phyloP scores from a whole-genome alignment of 352 stramenopile genomes.

The Phytophthora ramorum region DNA sequence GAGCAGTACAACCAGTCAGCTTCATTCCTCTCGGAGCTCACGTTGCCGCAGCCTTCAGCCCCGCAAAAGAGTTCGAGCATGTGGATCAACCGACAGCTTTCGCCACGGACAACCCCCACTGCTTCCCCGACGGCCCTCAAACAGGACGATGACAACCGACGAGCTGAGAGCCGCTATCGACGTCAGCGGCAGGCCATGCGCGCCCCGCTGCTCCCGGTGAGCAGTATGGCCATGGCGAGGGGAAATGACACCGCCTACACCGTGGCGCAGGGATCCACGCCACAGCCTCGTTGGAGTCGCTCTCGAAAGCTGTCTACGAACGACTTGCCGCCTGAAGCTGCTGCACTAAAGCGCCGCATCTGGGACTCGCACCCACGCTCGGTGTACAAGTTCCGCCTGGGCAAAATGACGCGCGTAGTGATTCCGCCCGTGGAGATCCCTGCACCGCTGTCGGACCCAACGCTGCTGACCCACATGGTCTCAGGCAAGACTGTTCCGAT shows the following conservation, averaged over 20 bases:
- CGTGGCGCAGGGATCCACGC: neutral
- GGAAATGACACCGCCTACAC: conserved; percentile 9
- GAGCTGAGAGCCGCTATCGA: conserved; percentile 1
- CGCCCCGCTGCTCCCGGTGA: conserved; percentile 19
- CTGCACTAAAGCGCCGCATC: conserved; percentile 27
- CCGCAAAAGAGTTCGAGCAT: conserved; percentile 3
- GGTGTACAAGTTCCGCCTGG: conserved; percentile 28
- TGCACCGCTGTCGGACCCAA: conserved; percentile 21
- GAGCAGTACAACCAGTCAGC: conserved; percentile 16
- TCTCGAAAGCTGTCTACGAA: conserved; percentile 18
- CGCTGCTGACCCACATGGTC: conserved; percentile 13
- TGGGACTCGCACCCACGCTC: conserved; percentile 25
- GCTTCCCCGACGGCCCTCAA: conserved; percentile 10
- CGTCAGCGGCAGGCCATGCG: conserved; percentile 12
- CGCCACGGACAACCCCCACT: conserved; percentile 4
- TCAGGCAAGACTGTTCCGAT: conserved; percentile 26
- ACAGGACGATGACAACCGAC: conserved; percentile 6
- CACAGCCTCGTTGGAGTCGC: conserved; percentile 5
- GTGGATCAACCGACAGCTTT: conserved; percentile 19
- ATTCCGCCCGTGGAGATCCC: no score
- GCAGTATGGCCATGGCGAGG: conserved; percentile 18
- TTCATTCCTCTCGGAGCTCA: conserved; percentile 11
- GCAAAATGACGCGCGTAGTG: conserved; percentile 29
- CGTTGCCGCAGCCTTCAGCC: neutral
- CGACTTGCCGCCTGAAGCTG: conserved; percentile 21